Conservation (phyloP, 257 asterid genomes). For the Galeopsis tetrahit region DNA sequence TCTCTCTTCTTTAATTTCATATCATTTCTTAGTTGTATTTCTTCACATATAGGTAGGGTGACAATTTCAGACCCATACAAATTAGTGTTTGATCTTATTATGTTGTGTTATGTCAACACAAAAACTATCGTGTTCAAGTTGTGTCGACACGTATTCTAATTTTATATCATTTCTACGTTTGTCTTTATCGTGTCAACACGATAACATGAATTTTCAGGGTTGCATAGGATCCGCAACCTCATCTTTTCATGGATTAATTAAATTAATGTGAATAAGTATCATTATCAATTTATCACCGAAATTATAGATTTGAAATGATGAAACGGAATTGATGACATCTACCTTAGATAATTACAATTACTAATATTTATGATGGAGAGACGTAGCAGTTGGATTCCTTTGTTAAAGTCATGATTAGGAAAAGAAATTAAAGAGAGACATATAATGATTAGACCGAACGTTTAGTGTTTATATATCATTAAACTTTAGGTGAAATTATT, state of each 20-base stretch:
- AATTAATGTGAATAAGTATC: not conserved
- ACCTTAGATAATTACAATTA: not conserved
- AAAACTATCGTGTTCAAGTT: too few relatives aligned
- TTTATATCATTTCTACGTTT: too few relatives aligned
- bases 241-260: not conserved
- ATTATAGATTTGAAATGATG: not conserved
- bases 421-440: not conserved
- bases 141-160: too few relatives aligned
- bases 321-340: not conserved
- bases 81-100: too few relatives aligned
- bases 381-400: slow-evolving; percentile 12
- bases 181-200: too few relatives aligned
- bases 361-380: not conserved
- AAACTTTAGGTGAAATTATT: not conserved
- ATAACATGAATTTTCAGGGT: too few relatives aligned
- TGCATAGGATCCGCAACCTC: not conserved
- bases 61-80: too few relatives aligned
- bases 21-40: not conserved
- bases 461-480: not conserved
- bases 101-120: too few relatives aligned
- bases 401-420: slow-evolving; percentile 10
- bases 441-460: slow-evolving; percentile 18
- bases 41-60: not conserved
- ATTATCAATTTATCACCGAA: not conserved
- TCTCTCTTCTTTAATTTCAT: not conserved